These are phyloP conservation scores for Arxiozyma bovina DNA, from an alignment of 1,139 yeast genomes.

Conservation along the genomic window DNA sequence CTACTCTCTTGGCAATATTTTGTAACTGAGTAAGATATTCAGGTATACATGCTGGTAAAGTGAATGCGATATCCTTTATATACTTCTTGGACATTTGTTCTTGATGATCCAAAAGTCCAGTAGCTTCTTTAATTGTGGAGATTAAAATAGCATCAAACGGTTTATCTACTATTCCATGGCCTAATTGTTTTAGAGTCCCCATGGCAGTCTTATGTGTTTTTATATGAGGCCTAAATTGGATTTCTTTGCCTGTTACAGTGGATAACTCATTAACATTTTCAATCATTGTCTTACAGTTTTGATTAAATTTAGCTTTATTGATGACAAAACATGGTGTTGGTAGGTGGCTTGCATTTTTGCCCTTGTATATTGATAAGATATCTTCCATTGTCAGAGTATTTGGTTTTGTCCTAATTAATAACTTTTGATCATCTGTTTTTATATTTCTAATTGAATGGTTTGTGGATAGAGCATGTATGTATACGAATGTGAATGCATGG, in stretches of 20 bases:
- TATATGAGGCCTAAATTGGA: slow-evolving; percentile 54
- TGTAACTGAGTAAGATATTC: slow-evolving; percentile 44
- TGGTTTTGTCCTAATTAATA: not conserved
- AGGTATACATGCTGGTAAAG: slow-evolving; percentile 56
- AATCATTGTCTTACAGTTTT: slow-evolving; percentile 38
- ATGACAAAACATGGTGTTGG: slow-evolving; percentile 53
- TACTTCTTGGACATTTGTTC: slow-evolving; percentile 34
- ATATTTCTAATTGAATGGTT: not conserved
- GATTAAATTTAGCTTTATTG: slow-evolving; percentile 32
- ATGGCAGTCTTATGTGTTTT: slow-evolving; percentile 62
- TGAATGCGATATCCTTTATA: slow-evolving; percentile 54
- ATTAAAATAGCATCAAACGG: slow-evolving; percentile 49
- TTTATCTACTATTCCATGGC: slow-evolving; percentile 30
- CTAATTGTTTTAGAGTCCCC: slow-evolving; percentile 40
- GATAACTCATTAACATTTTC: slow-evolving; percentile 25
- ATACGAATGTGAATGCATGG: too few species aligned
- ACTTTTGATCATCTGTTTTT: not conserved
- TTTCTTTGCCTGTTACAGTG: slow-evolving; percentile 22
- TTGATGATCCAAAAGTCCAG: slow-evolving; percentile 42
- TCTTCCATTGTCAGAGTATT: slow-evolving; percentile 7
- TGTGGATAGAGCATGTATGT: too few species aligned
- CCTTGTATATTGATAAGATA: slow-evolving; percentile 12
- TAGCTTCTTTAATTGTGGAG: slow-evolving; percentile 62
- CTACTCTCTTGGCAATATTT: slow-evolving; percentile 36
- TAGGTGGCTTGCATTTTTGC: slow-evolving; percentile 27